A percentile compares a stretch with the other conserved stretches of the same genome.
Conservation (phyloP, 257 asterid species). For the Capsicum chinense region DNA sequence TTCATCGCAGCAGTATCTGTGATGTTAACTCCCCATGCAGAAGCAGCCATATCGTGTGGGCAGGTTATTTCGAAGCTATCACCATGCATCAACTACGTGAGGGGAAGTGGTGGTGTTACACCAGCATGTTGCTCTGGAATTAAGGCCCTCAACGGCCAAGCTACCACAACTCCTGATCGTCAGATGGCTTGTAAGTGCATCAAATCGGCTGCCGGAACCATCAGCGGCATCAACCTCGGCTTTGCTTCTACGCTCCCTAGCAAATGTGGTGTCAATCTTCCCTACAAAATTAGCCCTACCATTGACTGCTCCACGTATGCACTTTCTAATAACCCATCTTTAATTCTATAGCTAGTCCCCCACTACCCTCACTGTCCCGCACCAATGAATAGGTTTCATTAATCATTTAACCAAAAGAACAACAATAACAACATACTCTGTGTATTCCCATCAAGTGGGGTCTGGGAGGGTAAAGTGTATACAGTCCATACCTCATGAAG, state of each 20-base stretch:
- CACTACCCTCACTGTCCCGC: too few relatives aligned
- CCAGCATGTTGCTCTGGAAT: slow-evolving; percentile 43
- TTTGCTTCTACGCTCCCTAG: slow-evolving; percentile 35
- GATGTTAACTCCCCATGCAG: slow-evolving; percentile 8
- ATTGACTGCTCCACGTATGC: slow-evolving; percentile 32
- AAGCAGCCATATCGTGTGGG: slow-evolving; percentile 43
- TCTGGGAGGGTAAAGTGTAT: too few relatives aligned
- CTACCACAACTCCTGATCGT: slow-evolving; percentile 30
- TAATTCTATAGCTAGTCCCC: too few relatives aligned
- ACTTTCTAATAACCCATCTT: too few relatives aligned
- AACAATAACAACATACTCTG: too few relatives aligned
- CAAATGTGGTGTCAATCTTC: slow-evolving; percentile 33
- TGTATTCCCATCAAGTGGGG: too few relatives aligned
- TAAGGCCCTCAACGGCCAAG: background rate
- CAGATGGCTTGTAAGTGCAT: slow-evolving; percentile 45
- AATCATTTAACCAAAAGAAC: too few relatives aligned
- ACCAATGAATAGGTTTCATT: too few relatives aligned
- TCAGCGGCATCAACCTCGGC: slow-evolving; percentile 23
- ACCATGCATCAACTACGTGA: slow-evolving; percentile 41
- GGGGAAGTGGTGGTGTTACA: background rate
- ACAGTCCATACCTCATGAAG: too few relatives aligned
- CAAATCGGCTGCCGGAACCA: slow-evolving; percentile 19
- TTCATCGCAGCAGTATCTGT: slow-evolving; percentile 10
- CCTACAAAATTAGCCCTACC: slow-evolving; percentile 31
- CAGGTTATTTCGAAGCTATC: slow-evolving; percentile 25